Conservation (phyloP, 1,139 yeast genomes). For the Hanseniaspora gamundiae region DNA sequence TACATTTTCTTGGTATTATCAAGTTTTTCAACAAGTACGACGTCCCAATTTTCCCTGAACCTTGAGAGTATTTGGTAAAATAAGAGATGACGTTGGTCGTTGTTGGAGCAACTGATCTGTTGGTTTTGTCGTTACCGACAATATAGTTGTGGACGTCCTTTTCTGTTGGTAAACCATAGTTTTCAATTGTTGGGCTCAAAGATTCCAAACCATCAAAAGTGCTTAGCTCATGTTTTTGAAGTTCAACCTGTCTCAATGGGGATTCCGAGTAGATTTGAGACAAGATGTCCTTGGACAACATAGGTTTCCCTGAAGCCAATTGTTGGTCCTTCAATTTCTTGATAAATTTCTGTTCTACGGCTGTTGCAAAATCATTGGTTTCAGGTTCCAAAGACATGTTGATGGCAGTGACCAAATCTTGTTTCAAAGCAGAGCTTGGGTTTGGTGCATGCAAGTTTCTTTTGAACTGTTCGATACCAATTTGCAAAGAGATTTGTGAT, state of each 20-base stretch:
- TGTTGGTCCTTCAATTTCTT: slow-evolving; percentile 1
- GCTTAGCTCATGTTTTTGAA: slow-evolving; percentile 9
- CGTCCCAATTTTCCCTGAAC: slow-evolving; percentile 52
- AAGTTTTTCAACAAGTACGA: slow-evolving; percentile 21
- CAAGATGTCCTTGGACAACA: slow-evolving; percentile 19
- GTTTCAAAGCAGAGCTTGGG: slow-evolving; percentile 44
- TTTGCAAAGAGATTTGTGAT: slow-evolving; percentile 71
- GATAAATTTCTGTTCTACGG: background rate
- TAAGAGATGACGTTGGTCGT: slow-evolving; percentile 50
- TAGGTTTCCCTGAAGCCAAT: slow-evolving; percentile 17
- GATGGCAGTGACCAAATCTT: slow-evolving; percentile 69
- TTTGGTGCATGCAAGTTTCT: slow-evolving; percentile 29
- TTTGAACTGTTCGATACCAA: slow-evolving; percentile 59
- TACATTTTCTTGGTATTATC: slow-evolving; percentile 19
- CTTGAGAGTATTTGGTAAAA: slow-evolving; percentile 32
- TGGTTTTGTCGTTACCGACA: slow-evolving; percentile 39
- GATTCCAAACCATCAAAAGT: slow-evolving; percentile 34
- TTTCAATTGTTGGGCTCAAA: slow-evolving; percentile 47
- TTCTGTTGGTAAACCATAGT: slow-evolving; percentile 72
- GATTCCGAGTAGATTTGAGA: slow-evolving; percentile 1
- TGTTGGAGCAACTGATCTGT: slow-evolving; percentile 55
- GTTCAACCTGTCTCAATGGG: slow-evolving; percentile 1
- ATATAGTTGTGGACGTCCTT: slow-evolving; percentile 30
- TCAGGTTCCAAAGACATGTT: slow-evolving; percentile 47
- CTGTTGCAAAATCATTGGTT: background rate